phyloP scores from a whole-genome alignment of 202 grass and related monocot genomes.

The Brachypodium distachyon region DNA sequence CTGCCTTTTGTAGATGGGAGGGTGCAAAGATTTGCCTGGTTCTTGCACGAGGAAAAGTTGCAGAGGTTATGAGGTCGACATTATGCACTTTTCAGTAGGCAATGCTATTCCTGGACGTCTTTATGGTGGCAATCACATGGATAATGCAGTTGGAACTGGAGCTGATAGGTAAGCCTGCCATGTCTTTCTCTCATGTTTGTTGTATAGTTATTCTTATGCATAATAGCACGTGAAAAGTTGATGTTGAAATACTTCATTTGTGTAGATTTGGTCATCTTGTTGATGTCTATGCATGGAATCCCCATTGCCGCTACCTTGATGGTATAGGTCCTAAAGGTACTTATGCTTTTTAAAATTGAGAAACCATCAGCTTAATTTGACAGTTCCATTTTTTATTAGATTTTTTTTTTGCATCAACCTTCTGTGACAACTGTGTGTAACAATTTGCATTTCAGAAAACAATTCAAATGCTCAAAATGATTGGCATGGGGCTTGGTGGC shows the following conservation, averaged over 20 bases:
- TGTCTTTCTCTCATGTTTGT: neutral
- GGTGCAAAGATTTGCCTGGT: constrained; percentile 53
- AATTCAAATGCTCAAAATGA: constrained; percentile 91
- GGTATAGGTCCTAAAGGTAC: constrained; percentile 83
- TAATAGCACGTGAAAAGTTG: neutral
- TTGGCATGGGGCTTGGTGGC: constrained; percentile 97
- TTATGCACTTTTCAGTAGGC: constrained; percentile 94
- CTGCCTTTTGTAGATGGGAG: constrained; percentile 81
- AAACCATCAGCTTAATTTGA: neutral
- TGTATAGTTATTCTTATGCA: neutral
- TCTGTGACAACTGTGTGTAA: neutral
- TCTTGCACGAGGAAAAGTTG: constrained; percentile 84
- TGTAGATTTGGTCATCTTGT: constrained; percentile 89
- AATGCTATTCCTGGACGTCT: constrained; percentile 96
- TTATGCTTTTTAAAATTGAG: constrained; percentile 5
- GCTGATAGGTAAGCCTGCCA: constrained; percentile 63
- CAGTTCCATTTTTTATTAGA: neutral
- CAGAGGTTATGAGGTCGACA: constrained; percentile 85
- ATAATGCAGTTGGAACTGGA: constrained; percentile 76
- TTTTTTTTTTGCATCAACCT: constrained; percentile 8
- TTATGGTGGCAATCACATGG: constrained; percentile 88
- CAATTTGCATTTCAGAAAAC: constrained; percentile 54
- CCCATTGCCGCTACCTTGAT: constrained; percentile 81
- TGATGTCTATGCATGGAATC: constrained; percentile 95
- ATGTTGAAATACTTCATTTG: neutral